Base-by-base conservation (phyloP, 2,329 filamentous ascomycete genomes). In the Ascochyta pisi region DNA sequence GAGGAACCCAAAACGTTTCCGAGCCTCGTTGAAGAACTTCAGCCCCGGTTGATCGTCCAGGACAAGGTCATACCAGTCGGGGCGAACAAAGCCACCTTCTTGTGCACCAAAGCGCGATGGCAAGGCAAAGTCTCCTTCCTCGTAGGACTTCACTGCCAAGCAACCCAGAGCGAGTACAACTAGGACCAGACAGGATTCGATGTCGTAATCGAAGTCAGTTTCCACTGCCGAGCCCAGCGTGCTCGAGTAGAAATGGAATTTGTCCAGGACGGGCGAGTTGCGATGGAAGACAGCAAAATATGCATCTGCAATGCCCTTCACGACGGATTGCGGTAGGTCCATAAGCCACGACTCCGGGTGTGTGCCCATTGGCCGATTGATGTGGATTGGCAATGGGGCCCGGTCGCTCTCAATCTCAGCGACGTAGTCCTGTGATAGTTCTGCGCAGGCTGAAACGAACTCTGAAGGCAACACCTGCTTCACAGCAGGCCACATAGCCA, bases 231-330 rank as follows among this genome's bases (percentile, higher is more conserved):
- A 66, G 10, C 78, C 77, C 5, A 84, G 75, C 0, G 81, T 84
- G 57, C 76, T 80, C 1, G 81, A 76, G 61, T 80, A 81, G 64
- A 82, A 84, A 50, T 81, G 78, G 16, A 77, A 77, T 53, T 81
- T 80, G 59, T 84, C 82, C 47, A 84, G 77, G 22, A 83, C 77
- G 0, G 82, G 82, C 15, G 79, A 83, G 26, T 77, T 82, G 0
- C 81, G 80, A 61, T 84, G 82, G 60, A 84, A 84, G 0, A 82
- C 81, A n/a, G 78, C 74, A 63, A 84, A 84, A 57, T 82, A 84
- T 0, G 79, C 79, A 68, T 83, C 80, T 8, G 80, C 78, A n/a
- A 84, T 73, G 0, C 80, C 80, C 57, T 81, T 82, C 50, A 84
- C 76, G 37, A 81, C 76, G 0, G 79, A 76, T 29, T 83, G 65